Evolutionary conservation across 768 basidiomycete species (phyloP).

Genomic region (Mycena floridula): DNA sequence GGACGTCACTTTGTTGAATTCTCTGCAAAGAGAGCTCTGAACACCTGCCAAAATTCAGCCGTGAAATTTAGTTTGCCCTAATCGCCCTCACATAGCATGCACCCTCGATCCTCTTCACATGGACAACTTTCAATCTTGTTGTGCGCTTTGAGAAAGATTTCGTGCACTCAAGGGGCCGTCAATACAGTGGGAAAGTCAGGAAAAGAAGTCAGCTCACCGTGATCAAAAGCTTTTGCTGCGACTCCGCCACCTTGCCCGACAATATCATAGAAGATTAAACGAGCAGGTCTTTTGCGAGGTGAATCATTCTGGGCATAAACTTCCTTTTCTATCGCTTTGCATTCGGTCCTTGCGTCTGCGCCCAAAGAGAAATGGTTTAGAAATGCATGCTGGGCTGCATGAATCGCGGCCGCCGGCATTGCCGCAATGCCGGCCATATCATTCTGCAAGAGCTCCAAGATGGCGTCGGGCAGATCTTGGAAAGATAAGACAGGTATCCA

Average conservation of each 20-base stretch:
- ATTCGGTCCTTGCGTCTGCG: constrained; percentile 73
- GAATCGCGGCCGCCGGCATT: constrained; percentile 74
- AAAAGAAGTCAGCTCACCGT: constrained; percentile 39
- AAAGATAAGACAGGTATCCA: no score
- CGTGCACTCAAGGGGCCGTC: constrained; percentile 38
- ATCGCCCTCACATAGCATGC: constrained; percentile 50
- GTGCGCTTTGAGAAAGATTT: constrained; percentile 54
- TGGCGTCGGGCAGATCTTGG: constrained; percentile 56
- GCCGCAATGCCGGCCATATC: no score
- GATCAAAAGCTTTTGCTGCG: constrained; percentile 77
- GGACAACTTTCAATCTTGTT: constrained; percentile 51
- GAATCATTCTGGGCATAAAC: constrained; percentile 42
- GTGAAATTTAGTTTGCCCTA: not conserved
- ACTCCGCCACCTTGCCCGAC: constrained; percentile 66
- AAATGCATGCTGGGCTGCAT: constrained; percentile 80
- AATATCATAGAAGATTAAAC: constrained; percentile 80
- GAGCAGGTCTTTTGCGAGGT: constrained; percentile 59
- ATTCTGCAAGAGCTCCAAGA: constrained; percentile 44
- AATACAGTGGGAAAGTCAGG: constrained; percentile 3
- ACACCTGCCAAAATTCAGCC: constrained; percentile 48
- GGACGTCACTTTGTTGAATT: constrained; percentile 66
- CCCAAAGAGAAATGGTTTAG: constrained; percentile 70
- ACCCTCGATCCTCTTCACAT: constrained; percentile 54
- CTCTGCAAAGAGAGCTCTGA: constrained; percentile 56
- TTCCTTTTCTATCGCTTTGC: constrained; percentile 75